Conservation (phyloP, 1,284 basidiomycete species). For the Sparassis latifolia region DNA sequence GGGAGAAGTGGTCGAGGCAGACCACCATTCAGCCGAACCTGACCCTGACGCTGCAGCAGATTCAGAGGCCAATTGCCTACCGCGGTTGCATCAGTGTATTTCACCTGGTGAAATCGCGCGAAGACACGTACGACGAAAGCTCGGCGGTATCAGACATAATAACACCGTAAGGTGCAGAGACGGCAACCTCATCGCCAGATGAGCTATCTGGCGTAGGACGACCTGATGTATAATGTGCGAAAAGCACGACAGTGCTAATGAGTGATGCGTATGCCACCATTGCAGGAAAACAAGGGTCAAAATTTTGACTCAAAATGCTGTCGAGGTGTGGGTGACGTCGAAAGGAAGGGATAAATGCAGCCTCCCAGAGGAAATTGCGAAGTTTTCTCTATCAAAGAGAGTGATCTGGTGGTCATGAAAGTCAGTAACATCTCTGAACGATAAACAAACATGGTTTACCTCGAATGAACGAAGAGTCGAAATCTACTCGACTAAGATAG, state of each 20-base stretch:
- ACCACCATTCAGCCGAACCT: background rate
- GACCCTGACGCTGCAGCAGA: conserved; percentile 1
- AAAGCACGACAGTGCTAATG: conserved; percentile 44
- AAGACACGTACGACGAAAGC: conserved; percentile 16
- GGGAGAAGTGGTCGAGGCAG: background rate
- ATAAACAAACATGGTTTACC: conserved; percentile 18
- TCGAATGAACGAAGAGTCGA: conserved; percentile 54
- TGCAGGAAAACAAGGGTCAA: conserved; percentile 21
- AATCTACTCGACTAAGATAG: conserved; percentile 54
- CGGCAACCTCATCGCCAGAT: conserved; percentile 35
- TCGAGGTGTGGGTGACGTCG: conserved; percentile 43
- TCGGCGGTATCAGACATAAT: conserved; percentile 28
- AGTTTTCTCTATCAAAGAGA: conserved; percentile 66
- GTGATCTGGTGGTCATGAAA: conserved; percentile 36
- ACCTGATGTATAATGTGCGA: conserved; percentile 44
- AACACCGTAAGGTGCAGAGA: conserved; percentile 40
- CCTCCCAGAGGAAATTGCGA: conserved; percentile 53
- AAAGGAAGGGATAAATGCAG: conserved; percentile 30
- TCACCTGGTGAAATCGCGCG: background rate
- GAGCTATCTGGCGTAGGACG: conserved; percentile 41
- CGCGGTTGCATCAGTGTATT: background rate
- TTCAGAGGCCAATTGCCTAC: conserved; percentile 4
- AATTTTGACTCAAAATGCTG: conserved; percentile 34
- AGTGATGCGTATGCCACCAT: conserved; percentile 53
- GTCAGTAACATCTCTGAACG: background rate